Percentiles rank a stretch among this genome's conserved stretches.
Evolutionary conservation across 805 yeast genomes (phyloP).

Genomic region (Zygoascus flipseniorum): DNA sequence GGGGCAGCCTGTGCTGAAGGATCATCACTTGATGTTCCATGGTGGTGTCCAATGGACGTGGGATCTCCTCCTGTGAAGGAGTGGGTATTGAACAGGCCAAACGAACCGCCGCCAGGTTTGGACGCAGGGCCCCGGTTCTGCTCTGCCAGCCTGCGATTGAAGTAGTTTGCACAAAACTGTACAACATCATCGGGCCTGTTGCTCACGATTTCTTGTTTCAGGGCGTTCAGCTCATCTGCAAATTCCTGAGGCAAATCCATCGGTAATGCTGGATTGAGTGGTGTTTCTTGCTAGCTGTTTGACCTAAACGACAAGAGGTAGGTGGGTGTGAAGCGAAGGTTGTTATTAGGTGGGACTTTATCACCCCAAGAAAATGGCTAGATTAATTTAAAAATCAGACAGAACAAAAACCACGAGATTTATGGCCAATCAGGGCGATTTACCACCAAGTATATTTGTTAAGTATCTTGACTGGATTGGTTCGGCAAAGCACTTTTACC

Average conservation of each 20-base stretch:
- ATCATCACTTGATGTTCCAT: neutral
- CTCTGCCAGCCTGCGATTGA: constrained; percentile 49
- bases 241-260: constrained; percentile 34
- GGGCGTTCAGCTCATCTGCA: constrained; percentile 49
- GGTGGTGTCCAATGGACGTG: constrained; percentile 3
- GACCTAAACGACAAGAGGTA: too few species aligned
- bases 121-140: constrained; percentile 4
- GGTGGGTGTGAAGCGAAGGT: too few species aligned
- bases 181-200: constrained; percentile 59
- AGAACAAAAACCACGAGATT: too few species aligned
- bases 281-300: too few species aligned
- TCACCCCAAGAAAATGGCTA: too few species aligned
- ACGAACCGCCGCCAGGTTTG: neutral
- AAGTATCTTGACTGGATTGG: too few species aligned
- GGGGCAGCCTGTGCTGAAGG: neutral
- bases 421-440: too few species aligned
- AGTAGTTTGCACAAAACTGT: constrained; percentile 70
- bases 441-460: too few species aligned
- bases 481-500: too few species aligned
- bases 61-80: constrained; percentile 2
- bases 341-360: too few species aligned
- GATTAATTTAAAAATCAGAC: too few species aligned
- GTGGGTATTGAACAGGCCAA: constrained; percentile 1
- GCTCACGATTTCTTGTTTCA: constrained; percentile 47
- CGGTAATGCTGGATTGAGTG: neutral